A percentile compares a stretch with the other conserved stretches of the same genome.
phyloP scores from a whole-genome alignment of 1,284 basidiomycete species.

The Ceratobasidium sp. region DNA sequence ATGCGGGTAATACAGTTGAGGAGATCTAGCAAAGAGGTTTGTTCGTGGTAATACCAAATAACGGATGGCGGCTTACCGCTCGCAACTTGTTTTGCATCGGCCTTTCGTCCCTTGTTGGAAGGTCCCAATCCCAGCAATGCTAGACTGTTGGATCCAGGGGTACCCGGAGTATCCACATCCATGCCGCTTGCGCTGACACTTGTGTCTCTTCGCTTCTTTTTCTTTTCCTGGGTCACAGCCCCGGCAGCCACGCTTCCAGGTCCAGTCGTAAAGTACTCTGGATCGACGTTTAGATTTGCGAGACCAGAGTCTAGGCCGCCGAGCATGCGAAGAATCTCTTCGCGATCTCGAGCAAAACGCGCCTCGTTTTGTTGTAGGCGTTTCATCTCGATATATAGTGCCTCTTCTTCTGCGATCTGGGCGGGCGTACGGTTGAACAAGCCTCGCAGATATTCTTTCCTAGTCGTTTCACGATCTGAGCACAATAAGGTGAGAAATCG shows the following conservation, averaged over 20 bases:
- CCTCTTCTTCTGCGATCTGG: slow-evolving; percentile 95
- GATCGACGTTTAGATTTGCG: slow-evolving; percentile 62
- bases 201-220: slow-evolving; percentile 60
- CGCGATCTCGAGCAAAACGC: slow-evolving; percentile 86
- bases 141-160: slow-evolving; percentile 37
- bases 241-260: slow-evolving; percentile 41
- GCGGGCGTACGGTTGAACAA: slow-evolving; percentile 87
- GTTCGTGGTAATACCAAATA: not conserved
- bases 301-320: slow-evolving; percentile 86
- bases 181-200: slow-evolving; percentile 47
- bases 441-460: slow-evolving; percentile 87
- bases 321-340: slow-evolving; percentile 86
- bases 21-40: slow-evolving; percentile 58
- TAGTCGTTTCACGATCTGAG: slow-evolving; percentile 83
- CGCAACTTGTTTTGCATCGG: slow-evolving; percentile 37
- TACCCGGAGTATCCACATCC: slow-evolving; percentile 46
- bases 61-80: slow-evolving; percentile 29
- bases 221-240: slow-evolving; percentile 57
- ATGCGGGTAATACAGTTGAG: slow-evolving; percentile 77
- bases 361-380: slow-evolving; percentile 93
- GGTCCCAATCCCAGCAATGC: slow-evolving; percentile 37
- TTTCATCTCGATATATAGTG: slow-evolving; percentile 92
- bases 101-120: slow-evolving; percentile 33
- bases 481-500: slow-evolving; percentile 39
- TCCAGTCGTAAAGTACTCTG: slow-evolving; percentile 44